These are phyloP conservation scores for Suillus placidus DNA, from an alignment of 768 basidiomycete genomes.

Conservation along the genomic window DNA sequence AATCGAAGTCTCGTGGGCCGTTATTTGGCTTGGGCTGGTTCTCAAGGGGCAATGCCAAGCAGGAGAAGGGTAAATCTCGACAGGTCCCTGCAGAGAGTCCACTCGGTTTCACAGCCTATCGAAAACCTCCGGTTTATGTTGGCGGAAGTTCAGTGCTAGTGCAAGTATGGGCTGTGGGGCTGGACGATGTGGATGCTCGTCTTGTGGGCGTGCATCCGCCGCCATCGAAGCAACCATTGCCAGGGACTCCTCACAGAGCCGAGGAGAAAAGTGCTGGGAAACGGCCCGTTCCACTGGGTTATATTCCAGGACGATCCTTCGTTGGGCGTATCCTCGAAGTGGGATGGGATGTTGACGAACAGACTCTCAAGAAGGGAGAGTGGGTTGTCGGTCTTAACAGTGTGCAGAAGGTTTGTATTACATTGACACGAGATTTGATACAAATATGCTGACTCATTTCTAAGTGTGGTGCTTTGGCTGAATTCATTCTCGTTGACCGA, in stretches of 20 bases:
- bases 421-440: conserved; percentile 14
- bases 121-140: conserved; percentile 73
- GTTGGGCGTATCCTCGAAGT: conserved; percentile 82
- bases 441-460: conserved; percentile 16
- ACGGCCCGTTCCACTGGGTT: conserved; percentile 51
- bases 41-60: conserved; percentile 27
- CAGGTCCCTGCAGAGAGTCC: conserved; percentile 31
- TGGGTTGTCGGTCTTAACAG: conserved; percentile 86
- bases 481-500: conserved; percentile 84
- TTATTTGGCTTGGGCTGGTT: conserved; percentile 34
- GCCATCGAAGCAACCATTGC: conserved; percentile 12
- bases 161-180: conserved; percentile 87
- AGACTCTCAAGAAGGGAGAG: conserved; percentile 71
- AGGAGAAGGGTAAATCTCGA: conserved; percentile 16
- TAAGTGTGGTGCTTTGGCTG: conserved; percentile 85
- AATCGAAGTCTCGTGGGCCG: conserved; percentile 23
- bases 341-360: conserved; percentile 64
- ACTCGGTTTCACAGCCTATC: conserved; percentile 71
- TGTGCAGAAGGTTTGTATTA: conserved; percentile 67
- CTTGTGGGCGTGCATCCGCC: conserved; percentile 53
- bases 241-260: conserved; percentile 26
- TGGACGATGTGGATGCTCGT: conserved; percentile 74
- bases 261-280: conserved; percentile 24
- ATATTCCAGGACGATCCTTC: conserved; percentile 86
- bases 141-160: conserved; percentile 72